These are phyloP conservation scores for Xylariaceae sp. DNA, from an alignment of 2,329 filamentous ascomycete genomes.

Conservation along the genomic window DNA sequence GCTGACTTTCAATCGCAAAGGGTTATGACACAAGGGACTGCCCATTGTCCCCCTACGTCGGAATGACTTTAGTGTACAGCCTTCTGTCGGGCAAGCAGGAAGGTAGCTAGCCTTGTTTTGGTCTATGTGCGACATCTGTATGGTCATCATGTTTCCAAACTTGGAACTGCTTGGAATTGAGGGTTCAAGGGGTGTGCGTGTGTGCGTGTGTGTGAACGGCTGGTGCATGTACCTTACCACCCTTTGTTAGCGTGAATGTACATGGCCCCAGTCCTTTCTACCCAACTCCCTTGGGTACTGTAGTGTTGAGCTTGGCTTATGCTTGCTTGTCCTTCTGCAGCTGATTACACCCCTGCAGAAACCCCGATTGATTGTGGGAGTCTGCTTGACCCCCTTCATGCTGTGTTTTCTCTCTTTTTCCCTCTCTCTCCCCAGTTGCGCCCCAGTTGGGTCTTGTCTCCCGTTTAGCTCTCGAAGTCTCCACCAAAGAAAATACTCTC, in stretches of 20 bases:
- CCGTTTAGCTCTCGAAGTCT: neutral
- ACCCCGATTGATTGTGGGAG: constrained; percentile 38
- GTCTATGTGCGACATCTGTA: constrained; percentile 9
- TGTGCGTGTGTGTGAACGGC: constrained; percentile 1
- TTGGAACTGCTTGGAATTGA: constrained; percentile 3
- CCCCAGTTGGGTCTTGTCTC: neutral
- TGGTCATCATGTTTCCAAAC: constrained; percentile 16
- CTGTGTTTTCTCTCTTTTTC: constrained; percentile 27
- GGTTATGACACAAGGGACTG: constrained; percentile 1
- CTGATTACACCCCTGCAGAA: constrained; percentile 43
- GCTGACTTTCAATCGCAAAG: neutral
- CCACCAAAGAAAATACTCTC: constrained; percentile 1
- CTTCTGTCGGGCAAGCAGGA: constrained; percentile 16
- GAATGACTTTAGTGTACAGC: constrained; percentile 12
- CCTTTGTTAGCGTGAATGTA: constrained; percentile 42
- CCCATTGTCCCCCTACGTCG: neutral
- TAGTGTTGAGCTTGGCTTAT: constrained; percentile 18
- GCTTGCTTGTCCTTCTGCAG: constrained; percentile 39
- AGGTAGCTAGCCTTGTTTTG: constrained; percentile 25
- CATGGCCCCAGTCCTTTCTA: constrained; percentile 28
- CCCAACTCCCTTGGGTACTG: no score
- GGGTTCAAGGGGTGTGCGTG: neutral
- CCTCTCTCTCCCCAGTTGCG: no score
- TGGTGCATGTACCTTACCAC: constrained; percentile 39
- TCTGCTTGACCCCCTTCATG: constrained; percentile 36